phyloP scores from a whole-genome alignment of 208 protist genomes.

The Strigomonas culicis region DNA sequence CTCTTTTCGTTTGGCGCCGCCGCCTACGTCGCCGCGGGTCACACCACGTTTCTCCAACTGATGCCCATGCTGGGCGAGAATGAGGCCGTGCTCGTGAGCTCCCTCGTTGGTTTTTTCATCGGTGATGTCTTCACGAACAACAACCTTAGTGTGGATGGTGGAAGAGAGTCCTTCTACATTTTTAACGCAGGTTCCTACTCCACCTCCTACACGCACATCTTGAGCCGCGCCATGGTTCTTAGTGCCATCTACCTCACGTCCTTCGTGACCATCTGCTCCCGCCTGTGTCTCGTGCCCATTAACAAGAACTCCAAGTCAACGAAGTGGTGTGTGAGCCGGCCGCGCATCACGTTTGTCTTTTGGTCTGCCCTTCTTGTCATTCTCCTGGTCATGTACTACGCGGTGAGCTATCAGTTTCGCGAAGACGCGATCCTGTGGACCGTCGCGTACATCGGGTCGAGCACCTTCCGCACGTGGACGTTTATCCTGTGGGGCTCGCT shows the following conservation, averaged over 20 bases:
- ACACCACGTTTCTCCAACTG: conserved; percentile 66
- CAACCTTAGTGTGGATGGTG: conserved; percentile 36
- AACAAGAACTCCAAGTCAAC: conserved; percentile 81
- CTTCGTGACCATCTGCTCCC: conserved; percentile 33
- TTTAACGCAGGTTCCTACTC: conserved; percentile 42
- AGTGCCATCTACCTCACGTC: conserved; percentile 47
- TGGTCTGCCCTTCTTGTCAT: conserved; percentile 37
- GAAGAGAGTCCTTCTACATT: conserved; percentile 27
- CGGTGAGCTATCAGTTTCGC: conserved; percentile 57
- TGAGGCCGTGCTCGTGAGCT: conserved; percentile 70
- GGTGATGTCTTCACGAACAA: conserved; percentile 75
- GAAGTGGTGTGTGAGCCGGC: conserved; percentile 41
- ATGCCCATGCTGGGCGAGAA: conserved; percentile 55
- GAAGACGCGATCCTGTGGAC: conserved; percentile 66
- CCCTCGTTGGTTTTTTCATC: conserved; percentile 75
- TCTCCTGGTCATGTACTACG: conserved; percentile 18
- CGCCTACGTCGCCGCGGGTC: conserved; percentile 56
- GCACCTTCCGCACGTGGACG: conserved; percentile 52
- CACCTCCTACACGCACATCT: conserved; percentile 75
- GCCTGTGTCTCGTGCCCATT: conserved; percentile 43
- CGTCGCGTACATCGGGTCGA: conserved; percentile 54
- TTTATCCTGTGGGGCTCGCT: conserved; percentile 42
- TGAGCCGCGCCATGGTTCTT: conserved; percentile 57
- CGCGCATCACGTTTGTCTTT: conserved; percentile 66
- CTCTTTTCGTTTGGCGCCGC: conserved; percentile 57